Conservation (phyloP, 495 filamentous ascomycete genomes). For the Glarea lozoyensis region DNA sequence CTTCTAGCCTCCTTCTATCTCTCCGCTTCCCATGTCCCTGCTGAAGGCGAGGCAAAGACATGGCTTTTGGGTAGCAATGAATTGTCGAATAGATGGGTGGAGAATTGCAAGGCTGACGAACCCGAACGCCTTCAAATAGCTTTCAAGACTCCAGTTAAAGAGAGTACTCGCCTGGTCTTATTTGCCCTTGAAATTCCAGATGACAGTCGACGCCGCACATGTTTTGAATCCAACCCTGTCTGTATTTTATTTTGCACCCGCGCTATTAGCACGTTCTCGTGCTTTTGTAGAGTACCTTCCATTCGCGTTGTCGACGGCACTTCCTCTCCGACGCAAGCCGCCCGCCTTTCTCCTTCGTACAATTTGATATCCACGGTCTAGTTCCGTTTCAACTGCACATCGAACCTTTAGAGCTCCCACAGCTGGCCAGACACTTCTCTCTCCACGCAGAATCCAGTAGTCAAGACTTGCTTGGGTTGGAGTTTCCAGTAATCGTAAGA, state of each 20-base stretch:
- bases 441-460: constrained; percentile 79
- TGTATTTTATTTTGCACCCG: constrained; percentile 15
- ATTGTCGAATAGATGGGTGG: too few relatives aligned
- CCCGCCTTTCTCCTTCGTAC: constrained; percentile 52
- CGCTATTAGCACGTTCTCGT: constrained; percentile 20
- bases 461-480: constrained; percentile 68
- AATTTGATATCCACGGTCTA: constrained; percentile 75
- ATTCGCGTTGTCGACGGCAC: constrained; percentile 21
- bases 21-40: too few relatives aligned
- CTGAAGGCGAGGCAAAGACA: too few relatives aligned
- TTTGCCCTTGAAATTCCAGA: too few relatives aligned
- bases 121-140: too few relatives aligned
- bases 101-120: too few relatives aligned
- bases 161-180: too few relatives aligned
- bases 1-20: too few relatives aligned
- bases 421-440: constrained; percentile 89
- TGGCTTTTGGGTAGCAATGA: too few relatives aligned
- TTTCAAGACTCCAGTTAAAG: too few relatives aligned
- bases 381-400: constrained; percentile 79
- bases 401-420: constrained; percentile 72
- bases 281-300: constrained; percentile 14
- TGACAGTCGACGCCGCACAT: too few relatives aligned
- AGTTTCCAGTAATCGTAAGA: constrained; percentile 67
- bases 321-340: constrained; percentile 31
- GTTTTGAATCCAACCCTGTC: background rate